Percentiles rank a stretch among this genome's conserved stretches.
Evolutionary conservation across 768 basidiomycete species (phyloP).

Genomic region (Daedalea quercina): DNA sequence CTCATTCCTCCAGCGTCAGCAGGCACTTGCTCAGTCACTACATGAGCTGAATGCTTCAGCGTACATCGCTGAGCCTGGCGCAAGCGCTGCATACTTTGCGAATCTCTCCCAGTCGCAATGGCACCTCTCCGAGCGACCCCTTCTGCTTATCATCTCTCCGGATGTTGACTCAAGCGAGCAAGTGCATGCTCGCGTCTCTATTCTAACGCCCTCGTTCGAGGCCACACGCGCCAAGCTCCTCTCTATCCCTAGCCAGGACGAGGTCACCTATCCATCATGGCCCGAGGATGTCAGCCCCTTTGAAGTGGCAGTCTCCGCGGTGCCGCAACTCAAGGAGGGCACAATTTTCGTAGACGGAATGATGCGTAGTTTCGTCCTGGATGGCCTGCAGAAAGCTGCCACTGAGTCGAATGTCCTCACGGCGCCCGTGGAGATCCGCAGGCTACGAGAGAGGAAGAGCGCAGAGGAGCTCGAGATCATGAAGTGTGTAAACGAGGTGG

Average conservation of each 20-base stretch:
- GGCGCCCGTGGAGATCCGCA: conserved; percentile 48
- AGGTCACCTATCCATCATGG: conserved; percentile 47
- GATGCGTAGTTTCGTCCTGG: conserved; percentile 56
- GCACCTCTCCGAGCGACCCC: conserved; percentile 72
- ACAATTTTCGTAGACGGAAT: conserved; percentile 56
- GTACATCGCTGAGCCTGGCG: conserved; percentile 77
- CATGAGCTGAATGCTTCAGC: conserved; percentile 47
- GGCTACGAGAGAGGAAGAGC: conserved; percentile 71
- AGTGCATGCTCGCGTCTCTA: conserved; percentile 35
- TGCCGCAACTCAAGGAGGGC: conserved; percentile 21
- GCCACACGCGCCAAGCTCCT: conserved; percentile 59
- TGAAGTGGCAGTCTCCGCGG: conserved; percentile 31
- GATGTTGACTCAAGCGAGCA: conserved; percentile 15
- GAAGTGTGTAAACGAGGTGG: conserved; percentile 75
- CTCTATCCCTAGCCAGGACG: conserved; percentile 39
- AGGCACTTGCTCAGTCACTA: conserved; percentile 42
- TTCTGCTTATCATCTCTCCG: conserved; percentile 61
- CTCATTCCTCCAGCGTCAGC: conserved; percentile 51
- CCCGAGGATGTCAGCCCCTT: conserved; percentile 68
- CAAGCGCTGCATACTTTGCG: conserved; percentile 64
- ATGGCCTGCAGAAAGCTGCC: conserved; percentile 48
- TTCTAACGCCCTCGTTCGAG: conserved; percentile 79
- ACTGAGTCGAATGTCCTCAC: conserved; percentile 33
- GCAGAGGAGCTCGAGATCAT: conserved; percentile 61
- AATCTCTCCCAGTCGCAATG: conserved; percentile 61